Evolutionary conservation across 2,329 filamentous ascomycete genomes (phyloP).

Genomic region (Trichoderma sp.): DNA sequence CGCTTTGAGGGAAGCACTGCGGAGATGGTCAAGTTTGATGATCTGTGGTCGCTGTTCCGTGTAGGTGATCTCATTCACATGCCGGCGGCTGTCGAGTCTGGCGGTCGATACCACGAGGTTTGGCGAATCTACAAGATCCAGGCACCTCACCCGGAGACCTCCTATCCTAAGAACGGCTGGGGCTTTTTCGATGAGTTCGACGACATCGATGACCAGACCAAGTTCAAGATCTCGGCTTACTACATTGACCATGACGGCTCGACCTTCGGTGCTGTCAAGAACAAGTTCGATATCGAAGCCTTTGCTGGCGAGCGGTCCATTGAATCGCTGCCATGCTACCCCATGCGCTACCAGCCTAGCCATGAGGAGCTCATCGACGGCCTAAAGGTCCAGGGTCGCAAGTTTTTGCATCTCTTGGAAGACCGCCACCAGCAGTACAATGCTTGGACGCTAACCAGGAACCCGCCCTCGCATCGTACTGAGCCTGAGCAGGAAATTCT

Average conservation of each 20-base stretch:
- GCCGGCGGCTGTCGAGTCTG: constrained; percentile 34
- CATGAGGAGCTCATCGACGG: constrained; percentile 35
- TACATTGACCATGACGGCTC: constrained; percentile 43
- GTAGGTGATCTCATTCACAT: constrained; percentile 41
- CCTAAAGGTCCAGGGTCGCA: constrained; percentile 33
- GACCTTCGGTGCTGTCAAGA: constrained; percentile 37
- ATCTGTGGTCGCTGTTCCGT: constrained; percentile 43
- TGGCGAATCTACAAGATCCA: constrained; percentile 38
- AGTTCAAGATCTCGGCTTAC: constrained; percentile 38
- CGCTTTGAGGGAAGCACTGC: constrained; percentile 28
- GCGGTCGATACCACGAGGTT: constrained; percentile 38
- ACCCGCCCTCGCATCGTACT: constrained; percentile 30
- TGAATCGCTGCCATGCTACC: constrained; percentile 37
- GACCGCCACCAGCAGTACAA: constrained; percentile 41
- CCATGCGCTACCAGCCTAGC: constrained; percentile 38
- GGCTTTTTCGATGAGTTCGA: constrained; percentile 37
- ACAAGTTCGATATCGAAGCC: constrained; percentile 35
- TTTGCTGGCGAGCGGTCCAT: constrained; percentile 40
- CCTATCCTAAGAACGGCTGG: constrained; percentile 33
- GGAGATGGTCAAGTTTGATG: constrained; percentile 38
- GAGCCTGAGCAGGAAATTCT: constrained; percentile 35
- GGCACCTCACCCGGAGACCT: constrained; percentile 31
- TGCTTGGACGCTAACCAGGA: constrained; percentile 41
- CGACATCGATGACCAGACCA: constrained; percentile 32
- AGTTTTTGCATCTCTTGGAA: constrained; percentile 33